A percentile compares a stretch with the other conserved stretches of the same genome.
These are phyloP conservation scores for Ogataea haglerorum DNA, from an alignment of 805 yeast genomes.

Conservation along the genomic window DNA sequence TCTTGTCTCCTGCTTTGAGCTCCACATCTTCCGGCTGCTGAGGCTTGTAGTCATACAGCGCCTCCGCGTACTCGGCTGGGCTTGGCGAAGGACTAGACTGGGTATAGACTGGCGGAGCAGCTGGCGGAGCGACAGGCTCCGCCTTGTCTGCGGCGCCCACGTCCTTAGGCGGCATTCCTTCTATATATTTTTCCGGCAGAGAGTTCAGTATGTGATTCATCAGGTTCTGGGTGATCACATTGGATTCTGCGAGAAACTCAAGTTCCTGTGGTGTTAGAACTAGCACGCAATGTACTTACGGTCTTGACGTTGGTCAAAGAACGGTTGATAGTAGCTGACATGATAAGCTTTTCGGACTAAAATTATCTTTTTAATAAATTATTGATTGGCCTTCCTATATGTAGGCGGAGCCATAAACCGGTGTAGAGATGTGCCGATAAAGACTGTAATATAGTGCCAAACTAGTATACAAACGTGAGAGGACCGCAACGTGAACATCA, in stretches of 20 bases:
- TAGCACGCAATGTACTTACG: conserved; percentile 21
- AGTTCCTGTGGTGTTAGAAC: conserved; percentile 45
- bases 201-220: conserved; percentile 46
- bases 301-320: conserved; percentile 71
- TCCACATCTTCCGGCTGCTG: conserved; percentile 74
- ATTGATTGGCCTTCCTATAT: conserved; percentile 2
- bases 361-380: neutral
- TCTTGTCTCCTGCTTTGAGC: conserved; percentile 61
- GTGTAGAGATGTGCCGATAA: conserved; percentile 6
- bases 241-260: conserved; percentile 73
- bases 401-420: conserved; percentile 1
- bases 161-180: conserved; percentile 37
- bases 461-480: conserved; percentile 43
- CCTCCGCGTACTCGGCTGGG: conserved; percentile 47
- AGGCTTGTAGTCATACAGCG: conserved; percentile 69
- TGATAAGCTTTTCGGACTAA: conserved; percentile 4
- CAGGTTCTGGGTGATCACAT: conserved; percentile 59
- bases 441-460: neutral
- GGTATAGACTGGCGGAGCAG: conserved; percentile 2
- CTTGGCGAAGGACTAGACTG: conserved; percentile 12
- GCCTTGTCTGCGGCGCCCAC: conserved; percentile 16
- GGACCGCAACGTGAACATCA: conserved; percentile 63
- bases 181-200: conserved; percentile 56
- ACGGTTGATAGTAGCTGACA: conserved; percentile 66
- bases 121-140: conserved; percentile 7